Base-by-base conservation (phyloP, 805 yeast species). In the Monosporozyma servazzii region DNA sequence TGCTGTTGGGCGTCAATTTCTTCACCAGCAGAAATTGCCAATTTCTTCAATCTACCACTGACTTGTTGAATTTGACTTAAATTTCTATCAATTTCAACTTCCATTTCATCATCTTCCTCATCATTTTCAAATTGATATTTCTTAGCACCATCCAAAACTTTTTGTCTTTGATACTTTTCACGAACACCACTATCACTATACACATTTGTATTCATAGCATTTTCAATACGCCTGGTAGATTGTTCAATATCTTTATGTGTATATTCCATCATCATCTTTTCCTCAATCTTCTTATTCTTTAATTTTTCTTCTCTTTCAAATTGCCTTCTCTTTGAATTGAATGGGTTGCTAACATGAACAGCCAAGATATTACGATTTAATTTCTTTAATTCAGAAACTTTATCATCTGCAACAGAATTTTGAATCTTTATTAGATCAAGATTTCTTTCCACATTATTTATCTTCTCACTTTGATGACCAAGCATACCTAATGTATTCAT, bases 21-120 rank as follows among this genome's bases (percentile, higher is more conserved):
- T 31, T 78, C 78, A 49, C 88, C 81, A 63, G 88, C 81, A 3
- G 86, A 74, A 52, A 75, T 64, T 2, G 97, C 96, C 50, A 87
- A 74, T 55, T 75, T 78, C 64, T 81, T 84, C 68, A 91, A 77
- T 54, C 89, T 80, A 50, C 76, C 75, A 31, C 95, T 79, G 53
- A 84, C 78, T 41, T 75, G 75, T 11, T 79, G 77, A 47, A 93
- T 85, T 65, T 84, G 88, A 60, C 86, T 90, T 67, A 91, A 72
- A 62, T 93, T 93, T 56, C 78, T 71, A 50, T 89, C 90, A 58
- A 89, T 80, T 67, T 90, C 96, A 55, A 84, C 79, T 64, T 91
- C 98, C 79, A 88, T 79, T 58, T 83, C 93, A 60, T 89, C 96
- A 67, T 93, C 98, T 65, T 91, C 97, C 48, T 82, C 81, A 68